Conservation (phyloP, 1,139 yeast genomes). For the Casaregolazyma suthepensis region DNA sequence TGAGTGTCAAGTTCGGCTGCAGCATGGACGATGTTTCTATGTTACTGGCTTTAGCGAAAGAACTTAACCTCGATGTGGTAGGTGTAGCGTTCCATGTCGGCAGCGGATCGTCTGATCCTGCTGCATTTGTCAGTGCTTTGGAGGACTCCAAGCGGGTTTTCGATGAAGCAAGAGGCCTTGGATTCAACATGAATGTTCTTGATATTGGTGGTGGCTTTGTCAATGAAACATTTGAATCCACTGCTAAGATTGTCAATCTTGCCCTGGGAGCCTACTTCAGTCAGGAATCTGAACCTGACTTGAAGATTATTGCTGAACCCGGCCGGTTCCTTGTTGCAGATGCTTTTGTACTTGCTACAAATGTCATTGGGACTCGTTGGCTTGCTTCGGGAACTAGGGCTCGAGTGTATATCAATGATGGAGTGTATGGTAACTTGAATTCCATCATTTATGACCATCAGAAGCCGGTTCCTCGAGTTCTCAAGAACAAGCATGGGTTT, state of each 20-base stretch:
- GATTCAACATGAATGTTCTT: constrained; percentile 47
- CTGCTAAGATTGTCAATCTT: constrained; percentile 53
- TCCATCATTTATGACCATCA: constrained; percentile 93
- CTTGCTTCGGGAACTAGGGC: constrained; percentile 24
- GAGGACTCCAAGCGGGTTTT: constrained; percentile 68
- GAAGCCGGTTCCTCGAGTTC: constrained; percentile 60
- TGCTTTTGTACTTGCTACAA: constrained; percentile 79
- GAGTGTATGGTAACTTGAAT: constrained; percentile 92
- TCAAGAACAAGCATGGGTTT: constrained; percentile 45
- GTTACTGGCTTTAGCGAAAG: constrained; percentile 57
- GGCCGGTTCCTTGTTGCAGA: constrained; percentile 86
- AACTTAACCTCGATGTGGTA: constrained; percentile 54
- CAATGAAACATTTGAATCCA: constrained; percentile 53
- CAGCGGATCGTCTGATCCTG: constrained; percentile 79
- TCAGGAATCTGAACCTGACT: constrained; percentile 35
- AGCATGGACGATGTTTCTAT: constrained; percentile 48
- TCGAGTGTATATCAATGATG: constrained; percentile 76
- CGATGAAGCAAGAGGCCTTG: constrained; percentile 46
- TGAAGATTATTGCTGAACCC: constrained; percentile 77
- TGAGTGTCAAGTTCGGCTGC: constrained; percentile 89
- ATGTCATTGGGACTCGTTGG: constrained; percentile 75
- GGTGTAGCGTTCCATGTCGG: constrained; percentile 98
- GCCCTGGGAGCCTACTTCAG: constrained; percentile 61
- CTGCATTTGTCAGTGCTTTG: constrained; percentile 64
- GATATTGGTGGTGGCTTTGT: constrained; percentile 97